Evolutionary conservation across 2,329 filamentous ascomycete species (phyloP), one percentile per base, ranked within the genome.

Genomic region (Didymella keratinophila): DNA sequence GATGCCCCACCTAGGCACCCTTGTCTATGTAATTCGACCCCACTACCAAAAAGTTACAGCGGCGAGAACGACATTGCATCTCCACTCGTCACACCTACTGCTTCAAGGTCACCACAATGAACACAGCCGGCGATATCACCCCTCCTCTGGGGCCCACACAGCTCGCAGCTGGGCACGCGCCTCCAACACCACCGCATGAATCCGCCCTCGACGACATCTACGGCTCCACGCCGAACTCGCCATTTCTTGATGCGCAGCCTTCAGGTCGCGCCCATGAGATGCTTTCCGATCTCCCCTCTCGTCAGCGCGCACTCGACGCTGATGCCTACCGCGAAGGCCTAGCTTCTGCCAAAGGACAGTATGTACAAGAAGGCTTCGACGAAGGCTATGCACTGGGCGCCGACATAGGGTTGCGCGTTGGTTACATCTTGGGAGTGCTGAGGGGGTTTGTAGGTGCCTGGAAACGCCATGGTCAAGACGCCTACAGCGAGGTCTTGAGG

Each of bases 251-350:
- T 23, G 51, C 61, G 9, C 56, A 58, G 27, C 7, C 34, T 34
- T 42, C 56, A 9, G 56, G 51, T 4, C 56, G 46, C 12, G 14
- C 41, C 7, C 34, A 73, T 80, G 30, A 85, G 81, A 71, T 85
- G 54, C 82, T 83, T 39, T 87, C 85, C n/a, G 93, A 96, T 68
- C 84, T 95, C 49, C 87, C 85, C 20, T 87, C 90, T 23, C 84
- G 97, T 16, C 87, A 90, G 68, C 84, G 86, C 41, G 88, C 90
- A 54, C 92, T 97, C 75, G 85, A 87, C 51, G 97, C 91, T 8
- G 88, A 91, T 37, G 95, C 95, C 20, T 98, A 98, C 78, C 89
- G 94, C 58, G 93, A 97, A 70, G 95, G 94, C 43, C 85, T 98
- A 52, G 84, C 89, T 0, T 81, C 81, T 3, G 90, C 90, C 30